Conservation (phyloP, 768 basidiomycete species). For the Leccinum barrowsii region DNA sequence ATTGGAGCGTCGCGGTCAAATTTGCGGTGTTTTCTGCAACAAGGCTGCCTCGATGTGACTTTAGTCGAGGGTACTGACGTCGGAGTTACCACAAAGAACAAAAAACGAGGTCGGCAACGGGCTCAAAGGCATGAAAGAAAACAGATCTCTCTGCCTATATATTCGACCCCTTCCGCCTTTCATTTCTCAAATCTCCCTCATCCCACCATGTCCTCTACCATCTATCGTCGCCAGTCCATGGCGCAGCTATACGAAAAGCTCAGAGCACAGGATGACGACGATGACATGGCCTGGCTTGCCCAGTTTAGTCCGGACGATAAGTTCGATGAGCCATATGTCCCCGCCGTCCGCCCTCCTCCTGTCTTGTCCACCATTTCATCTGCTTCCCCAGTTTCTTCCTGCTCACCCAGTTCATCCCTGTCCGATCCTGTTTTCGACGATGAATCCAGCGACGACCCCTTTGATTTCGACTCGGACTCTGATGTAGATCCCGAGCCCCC, state of each 20-base stretch:
- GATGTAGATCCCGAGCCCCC: constrained; percentile 26
- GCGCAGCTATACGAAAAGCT: constrained; percentile 35
- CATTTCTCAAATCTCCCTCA: constrained; percentile 14
- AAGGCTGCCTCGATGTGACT: constrained; percentile 37
- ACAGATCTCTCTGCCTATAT: constrained; percentile 30
- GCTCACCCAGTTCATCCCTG: constrained; percentile 20
- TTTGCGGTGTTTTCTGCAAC: constrained; percentile 24
- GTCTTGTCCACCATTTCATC: constrained; percentile 29
- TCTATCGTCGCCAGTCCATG: constrained; percentile 36
- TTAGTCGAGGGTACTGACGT: constrained; percentile 31
- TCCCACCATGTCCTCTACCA: constrained; percentile 27
- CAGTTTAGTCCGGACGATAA: constrained; percentile 35
- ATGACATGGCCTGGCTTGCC: constrained; percentile 34
- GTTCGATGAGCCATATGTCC: constrained; percentile 23
- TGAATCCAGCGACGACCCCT: constrained; percentile 25
- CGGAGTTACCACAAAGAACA: constrained; percentile 39
- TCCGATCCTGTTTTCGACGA: constrained; percentile 17
- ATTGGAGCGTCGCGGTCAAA: constrained; percentile 13
- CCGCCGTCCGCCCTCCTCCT: constrained; percentile 17
- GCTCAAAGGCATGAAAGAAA: constrained; percentile 38
- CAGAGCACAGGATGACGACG: constrained; percentile 33
- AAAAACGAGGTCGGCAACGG: constrained; percentile 40
- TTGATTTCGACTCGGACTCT: constrained; percentile 30
- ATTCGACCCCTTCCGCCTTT: constrained; percentile 18
- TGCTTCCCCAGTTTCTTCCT: constrained; percentile 23